Conservation (phyloP, 192 early-diverging fungal species). For the Rhizophlyctis rosea region DNA sequence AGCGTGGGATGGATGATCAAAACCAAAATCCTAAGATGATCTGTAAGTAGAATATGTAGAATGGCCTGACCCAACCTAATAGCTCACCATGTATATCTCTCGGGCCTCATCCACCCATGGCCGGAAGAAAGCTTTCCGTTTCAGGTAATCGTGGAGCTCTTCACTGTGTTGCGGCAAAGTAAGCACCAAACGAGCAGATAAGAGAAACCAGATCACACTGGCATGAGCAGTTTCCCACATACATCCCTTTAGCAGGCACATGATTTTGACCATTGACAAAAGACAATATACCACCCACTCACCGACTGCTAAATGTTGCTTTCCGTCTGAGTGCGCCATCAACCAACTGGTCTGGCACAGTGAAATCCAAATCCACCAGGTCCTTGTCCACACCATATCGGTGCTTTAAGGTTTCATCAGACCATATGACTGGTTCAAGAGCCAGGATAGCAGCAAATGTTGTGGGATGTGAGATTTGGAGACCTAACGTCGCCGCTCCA, state of each 20-base stretch:
- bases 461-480: slow-evolving; percentile 26
- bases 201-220: too few relatives aligned
- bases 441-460: slow-evolving; percentile 13
- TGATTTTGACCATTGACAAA: too few relatives aligned
- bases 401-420: not conserved
- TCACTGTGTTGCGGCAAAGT: too few relatives aligned
- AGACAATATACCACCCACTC: too few relatives aligned
- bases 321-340: slow-evolving; percentile 6
- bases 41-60: too few relatives aligned
- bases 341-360: not conserved
- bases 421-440: slow-evolving; percentile 24
- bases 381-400: not conserved
- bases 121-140: slow-evolving; percentile 16
- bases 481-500: slow-evolving; percentile 22
- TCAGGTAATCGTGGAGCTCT: slow-evolving; percentile 6
- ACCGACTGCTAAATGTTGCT: slow-evolving; percentile 16
- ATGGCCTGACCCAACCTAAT: too few relatives aligned
- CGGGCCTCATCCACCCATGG: slow-evolving; percentile 48
- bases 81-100: slow-evolving; percentile 51
- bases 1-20: too few relatives aligned
- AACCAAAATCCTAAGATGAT: too few relatives aligned
- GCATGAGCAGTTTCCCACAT: too few relatives aligned
- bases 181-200: not conserved
- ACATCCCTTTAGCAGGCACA: too few relatives aligned
- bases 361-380: not conserved